These are phyloP conservation scores for Penicillium sp. DNA, from an alignment of 2,329 filamentous ascomycete genomes.

Conservation along the genomic window DNA sequence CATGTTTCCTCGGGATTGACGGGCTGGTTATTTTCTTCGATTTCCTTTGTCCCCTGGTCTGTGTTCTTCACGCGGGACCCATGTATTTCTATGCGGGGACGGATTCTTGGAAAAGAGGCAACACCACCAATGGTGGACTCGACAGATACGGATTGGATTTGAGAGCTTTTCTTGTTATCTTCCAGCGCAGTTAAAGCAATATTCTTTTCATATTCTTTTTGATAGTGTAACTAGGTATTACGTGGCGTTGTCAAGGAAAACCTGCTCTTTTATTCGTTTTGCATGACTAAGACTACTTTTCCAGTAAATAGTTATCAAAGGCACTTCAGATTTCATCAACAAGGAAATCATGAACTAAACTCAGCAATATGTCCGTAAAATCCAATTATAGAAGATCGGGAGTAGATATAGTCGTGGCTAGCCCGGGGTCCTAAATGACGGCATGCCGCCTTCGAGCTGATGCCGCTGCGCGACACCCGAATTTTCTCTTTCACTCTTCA, in stretches of 20 bases:
- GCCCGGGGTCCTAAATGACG: conserved; percentile 19
- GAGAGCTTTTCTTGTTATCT: not conserved
- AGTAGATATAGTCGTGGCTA: not conserved
- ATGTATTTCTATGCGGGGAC: conserved; percentile 14
- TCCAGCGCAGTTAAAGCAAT: conserved; percentile 6
- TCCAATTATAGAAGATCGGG: too few species aligned
- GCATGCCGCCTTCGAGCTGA: conserved; percentile 25
- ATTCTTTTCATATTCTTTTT: not conserved
- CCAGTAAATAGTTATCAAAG: not conserved
- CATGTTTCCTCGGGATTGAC: not conserved
- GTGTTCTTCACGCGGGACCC: not conserved
- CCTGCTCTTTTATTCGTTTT: not conserved
- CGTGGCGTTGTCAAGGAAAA: not conserved
- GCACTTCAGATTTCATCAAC: not conserved
- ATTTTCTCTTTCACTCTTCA: conserved; percentile 27
- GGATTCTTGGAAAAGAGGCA: not conserved
- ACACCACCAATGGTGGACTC: conserved; percentile 3
- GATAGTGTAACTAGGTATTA: not conserved
- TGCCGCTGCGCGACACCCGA: conserved; percentile 24
- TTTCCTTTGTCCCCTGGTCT: conserved; percentile 3
- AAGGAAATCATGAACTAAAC: not conserved
- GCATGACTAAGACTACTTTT: not conserved
- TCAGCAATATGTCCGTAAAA: too few species aligned
- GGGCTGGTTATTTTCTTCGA: conserved; percentile 5
- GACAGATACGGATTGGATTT: conserved; percentile 9